Conservation (phyloP, 306 rosid genomes). For the Acacia acuminata region DNA sequence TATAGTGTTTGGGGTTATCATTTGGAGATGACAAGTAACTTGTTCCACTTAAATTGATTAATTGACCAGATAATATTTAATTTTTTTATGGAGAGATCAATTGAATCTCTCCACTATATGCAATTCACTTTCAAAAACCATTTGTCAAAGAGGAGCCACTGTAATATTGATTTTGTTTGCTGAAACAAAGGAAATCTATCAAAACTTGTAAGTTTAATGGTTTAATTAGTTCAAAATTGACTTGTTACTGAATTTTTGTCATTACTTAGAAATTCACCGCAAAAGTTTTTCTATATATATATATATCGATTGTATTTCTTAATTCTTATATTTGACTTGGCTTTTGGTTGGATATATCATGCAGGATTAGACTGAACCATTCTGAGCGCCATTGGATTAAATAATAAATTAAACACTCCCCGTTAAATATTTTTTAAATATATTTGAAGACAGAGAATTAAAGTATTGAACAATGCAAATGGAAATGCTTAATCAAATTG, state of each 20-base stretch:
- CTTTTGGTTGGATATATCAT: not conserved
- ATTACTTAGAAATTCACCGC: not conserved
- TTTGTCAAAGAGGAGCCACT: not conserved
- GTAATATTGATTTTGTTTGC: not conserved
- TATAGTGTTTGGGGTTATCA: conserved; percentile 1
- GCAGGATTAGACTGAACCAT: not conserved
- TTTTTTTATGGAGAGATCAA: not conserved
- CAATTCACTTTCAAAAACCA: not conserved
- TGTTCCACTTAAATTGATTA: conserved; percentile 3
- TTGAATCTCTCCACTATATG: conserved; percentile 4
- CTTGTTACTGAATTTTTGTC: not conserved
- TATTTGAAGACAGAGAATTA: not conserved
- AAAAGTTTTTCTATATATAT: not conserved
- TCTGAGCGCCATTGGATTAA: not conserved
- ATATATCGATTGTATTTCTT: not conserved
- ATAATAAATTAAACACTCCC: not conserved
- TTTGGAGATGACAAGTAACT: not conserved
- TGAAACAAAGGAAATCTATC: not conserved
- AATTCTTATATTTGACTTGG: not conserved
- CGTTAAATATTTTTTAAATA: not conserved
- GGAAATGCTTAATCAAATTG: not conserved
- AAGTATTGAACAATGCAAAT: not conserved
- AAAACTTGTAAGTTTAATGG: not conserved
- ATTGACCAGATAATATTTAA: not conserved
- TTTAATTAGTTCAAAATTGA: not conserved